Evolutionary conservation across 768 basidiomycete species (phyloP).

Genomic region (Mycena latifolia): DNA sequence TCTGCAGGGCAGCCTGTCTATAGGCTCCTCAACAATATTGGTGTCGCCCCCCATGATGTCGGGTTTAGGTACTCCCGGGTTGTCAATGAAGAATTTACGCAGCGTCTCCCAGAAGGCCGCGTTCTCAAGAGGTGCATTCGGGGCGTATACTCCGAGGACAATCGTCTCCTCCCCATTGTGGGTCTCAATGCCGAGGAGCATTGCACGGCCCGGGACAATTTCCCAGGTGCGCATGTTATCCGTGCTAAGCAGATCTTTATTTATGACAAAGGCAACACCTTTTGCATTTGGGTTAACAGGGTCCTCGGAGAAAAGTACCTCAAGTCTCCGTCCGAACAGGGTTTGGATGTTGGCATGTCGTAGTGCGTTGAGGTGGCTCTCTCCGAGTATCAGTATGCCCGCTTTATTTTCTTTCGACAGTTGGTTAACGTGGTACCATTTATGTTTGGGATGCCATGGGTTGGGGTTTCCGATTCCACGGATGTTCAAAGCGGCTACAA

Average conservation of each 20-base stretch:
- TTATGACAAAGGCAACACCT: conserved; percentile 36
- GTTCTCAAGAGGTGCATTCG: neutral
- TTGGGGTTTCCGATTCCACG: conserved; percentile 14
- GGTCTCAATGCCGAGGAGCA: neutral
- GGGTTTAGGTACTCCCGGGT: neutral
- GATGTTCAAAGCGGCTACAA: conserved; percentile 27
- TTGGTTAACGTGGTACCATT: conserved; percentile 31
- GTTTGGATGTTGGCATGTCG: neutral
- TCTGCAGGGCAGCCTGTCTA: neutral
- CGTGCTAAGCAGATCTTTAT: conserved; percentile 28
- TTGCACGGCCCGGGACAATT: conserved; percentile 37
- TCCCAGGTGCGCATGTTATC: neutral
- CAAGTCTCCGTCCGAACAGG: conserved; percentile 8
- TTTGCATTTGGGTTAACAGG: neutral
- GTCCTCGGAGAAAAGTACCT: conserved; percentile 17
- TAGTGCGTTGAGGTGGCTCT: conserved; percentile 28
- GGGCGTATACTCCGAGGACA: neutral
- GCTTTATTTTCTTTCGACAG: conserved; percentile 3
- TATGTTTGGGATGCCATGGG: conserved; percentile 9
- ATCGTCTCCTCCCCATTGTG: neutral
- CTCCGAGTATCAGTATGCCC: conserved; percentile 25
- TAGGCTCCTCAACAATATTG: neutral
- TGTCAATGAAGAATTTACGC: conserved; percentile 12
- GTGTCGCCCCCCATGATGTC: neutral
- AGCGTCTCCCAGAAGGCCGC: conserved; percentile 7